A percentile compares a stretch with the other conserved stretches of the same genome.
Conservation (phyloP, 176 grass and related monocot species). For the Tillandsia fasciculata region DNA sequence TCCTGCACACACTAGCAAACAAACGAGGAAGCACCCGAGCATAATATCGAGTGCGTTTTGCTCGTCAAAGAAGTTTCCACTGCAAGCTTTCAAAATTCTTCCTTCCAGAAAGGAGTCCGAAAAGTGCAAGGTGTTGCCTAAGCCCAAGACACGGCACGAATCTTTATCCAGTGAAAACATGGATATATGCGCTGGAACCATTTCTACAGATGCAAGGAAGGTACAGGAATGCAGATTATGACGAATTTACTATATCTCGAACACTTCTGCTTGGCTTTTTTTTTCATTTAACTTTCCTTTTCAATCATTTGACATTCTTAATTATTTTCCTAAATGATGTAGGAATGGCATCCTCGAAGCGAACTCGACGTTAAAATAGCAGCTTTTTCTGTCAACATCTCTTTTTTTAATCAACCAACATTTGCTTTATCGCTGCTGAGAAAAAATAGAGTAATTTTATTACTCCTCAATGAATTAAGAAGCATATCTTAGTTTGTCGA, state of each 20-base stretch:
- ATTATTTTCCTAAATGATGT: too few relatives aligned
- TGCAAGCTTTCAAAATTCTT: constrained; percentile 74
- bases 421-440: too few relatives aligned
- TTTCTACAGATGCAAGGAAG: constrained; percentile 35
- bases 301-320: background rate
- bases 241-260: background rate
- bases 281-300: constrained; percentile 8
- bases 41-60: constrained; percentile 91
- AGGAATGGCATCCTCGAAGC: too few relatives aligned
- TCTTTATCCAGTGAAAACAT: constrained; percentile 34
- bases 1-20: constrained; percentile 55
- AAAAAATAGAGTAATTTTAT: too few relatives aligned
- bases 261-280: background rate
- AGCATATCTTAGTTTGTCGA: too few relatives aligned
- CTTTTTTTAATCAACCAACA: too few relatives aligned
- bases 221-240: constrained; percentile 18
- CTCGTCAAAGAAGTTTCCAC: constrained; percentile 83
- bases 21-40: constrained; percentile 50
- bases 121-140: constrained; percentile 34
- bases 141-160: constrained; percentile 53
- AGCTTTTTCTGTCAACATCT: too few relatives aligned
- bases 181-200: constrained; percentile 25
- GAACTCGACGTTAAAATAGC: too few relatives aligned
- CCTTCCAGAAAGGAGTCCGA: constrained; percentile 42
- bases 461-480: too few relatives aligned